Evolutionary conservation across 176 grass and related monocot species (phyloP).

Genomic region (Eragrostis nindensis): DNA sequence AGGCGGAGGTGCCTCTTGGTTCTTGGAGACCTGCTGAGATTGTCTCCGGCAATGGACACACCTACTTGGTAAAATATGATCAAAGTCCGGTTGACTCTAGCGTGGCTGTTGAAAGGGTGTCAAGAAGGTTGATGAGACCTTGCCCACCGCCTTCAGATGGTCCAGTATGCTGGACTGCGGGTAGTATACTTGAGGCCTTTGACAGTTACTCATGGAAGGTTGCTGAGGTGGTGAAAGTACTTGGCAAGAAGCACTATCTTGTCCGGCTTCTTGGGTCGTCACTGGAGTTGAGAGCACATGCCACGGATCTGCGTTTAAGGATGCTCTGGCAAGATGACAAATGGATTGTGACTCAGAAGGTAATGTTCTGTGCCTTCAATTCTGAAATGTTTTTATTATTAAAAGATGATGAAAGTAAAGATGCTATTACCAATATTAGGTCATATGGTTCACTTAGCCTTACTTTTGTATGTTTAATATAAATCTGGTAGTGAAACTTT

Average conservation of each 20-base stretch:
- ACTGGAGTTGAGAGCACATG: slow-evolving; percentile 52
- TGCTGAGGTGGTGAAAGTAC: slow-evolving; percentile 51
- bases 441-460: slow-evolving; percentile 13
- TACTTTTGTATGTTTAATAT: slow-evolving; percentile 12
- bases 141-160: slow-evolving; percentile 29
- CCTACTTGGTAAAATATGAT: slow-evolving; percentile 63
- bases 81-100: neutral
- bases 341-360: slow-evolving; percentile 78
- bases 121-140: slow-evolving; percentile 70
- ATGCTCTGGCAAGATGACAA: slow-evolving; percentile 70
- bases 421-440: neutral
- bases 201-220: slow-evolving; percentile 76
- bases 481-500: neutral
- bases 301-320: slow-evolving; percentile 54
- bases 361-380: slow-evolving; percentile 50
- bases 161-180: slow-evolving; percentile 41
- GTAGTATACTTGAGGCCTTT: slow-evolving; percentile 68
- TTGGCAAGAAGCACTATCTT: slow-evolving; percentile 54
- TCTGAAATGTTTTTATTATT: neutral
- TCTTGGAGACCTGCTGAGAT: slow-evolving; percentile 72
- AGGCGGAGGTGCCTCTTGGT: slow-evolving; percentile 50
- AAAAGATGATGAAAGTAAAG: neutral
- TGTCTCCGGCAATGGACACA: slow-evolving; percentile 78
- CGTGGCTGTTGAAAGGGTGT: slow-evolving; percentile 55
- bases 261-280: slow-evolving; percentile 65